Evolutionary conservation across 495 filamentous ascomycete genomes (phyloP).

Genomic region (Talaromyces ruber): DNA sequence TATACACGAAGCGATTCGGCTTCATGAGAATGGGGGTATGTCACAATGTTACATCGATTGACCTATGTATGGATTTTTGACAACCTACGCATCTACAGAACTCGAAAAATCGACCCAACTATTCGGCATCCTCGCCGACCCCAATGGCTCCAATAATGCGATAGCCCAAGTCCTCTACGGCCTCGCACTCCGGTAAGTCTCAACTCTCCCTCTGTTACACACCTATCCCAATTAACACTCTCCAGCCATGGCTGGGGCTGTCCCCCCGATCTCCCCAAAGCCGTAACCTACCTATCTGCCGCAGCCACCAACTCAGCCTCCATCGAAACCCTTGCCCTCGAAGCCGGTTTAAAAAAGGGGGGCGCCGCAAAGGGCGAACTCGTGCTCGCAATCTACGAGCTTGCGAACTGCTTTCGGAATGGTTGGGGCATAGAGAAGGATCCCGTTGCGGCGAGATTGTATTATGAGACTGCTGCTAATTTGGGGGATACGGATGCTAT

Average conservation of each 20-base stretch:
- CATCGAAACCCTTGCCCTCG: conserved; percentile 74
- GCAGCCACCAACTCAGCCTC: conserved; percentile 88
- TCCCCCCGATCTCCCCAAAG: conserved; percentile 57
- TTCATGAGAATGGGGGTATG: conserved; percentile 77
- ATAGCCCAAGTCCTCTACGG: conserved; percentile 95
- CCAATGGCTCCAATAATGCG: conserved; percentile 78
- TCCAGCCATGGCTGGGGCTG: conserved; percentile 91
- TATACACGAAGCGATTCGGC: conserved; percentile 91
- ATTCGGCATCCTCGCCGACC: conserved; percentile 83
- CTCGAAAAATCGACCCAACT: conserved; percentile 70
- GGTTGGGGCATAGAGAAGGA: conserved; percentile 93
- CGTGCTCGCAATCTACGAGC: conserved; percentile 92
- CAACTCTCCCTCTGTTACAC: not conserved
- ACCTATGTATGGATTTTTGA: not conserved
- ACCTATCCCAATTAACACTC: conserved; percentile 2
- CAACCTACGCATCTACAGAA: conserved; percentile 14
- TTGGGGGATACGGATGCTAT: conserved; percentile 94
- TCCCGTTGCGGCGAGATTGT: conserved; percentile 78
- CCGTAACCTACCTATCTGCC: conserved; percentile 72
- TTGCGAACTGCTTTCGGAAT: conserved; percentile 89
- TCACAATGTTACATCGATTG: conserved; percentile 3
- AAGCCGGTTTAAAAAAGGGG: conserved; percentile 83
- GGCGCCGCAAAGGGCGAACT: conserved; percentile 95
- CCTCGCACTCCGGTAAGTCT: conserved; percentile 74
- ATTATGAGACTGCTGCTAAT: conserved; percentile 96